phyloP scores from a whole-genome alignment of 495 filamentous ascomycete species.

The Penicillium coprophilum region DNA sequence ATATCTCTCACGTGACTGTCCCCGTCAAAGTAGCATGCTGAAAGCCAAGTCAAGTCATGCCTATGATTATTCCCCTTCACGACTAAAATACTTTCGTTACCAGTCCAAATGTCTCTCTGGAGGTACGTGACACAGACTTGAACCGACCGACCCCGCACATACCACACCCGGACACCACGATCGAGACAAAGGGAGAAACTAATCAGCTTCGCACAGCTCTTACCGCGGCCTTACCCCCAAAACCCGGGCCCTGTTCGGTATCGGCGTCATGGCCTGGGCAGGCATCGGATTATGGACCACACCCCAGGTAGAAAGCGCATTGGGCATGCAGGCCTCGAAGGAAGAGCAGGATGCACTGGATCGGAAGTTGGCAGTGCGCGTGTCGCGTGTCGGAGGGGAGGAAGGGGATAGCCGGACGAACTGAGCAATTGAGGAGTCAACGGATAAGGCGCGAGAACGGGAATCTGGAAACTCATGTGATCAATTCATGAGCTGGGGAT shows the following conservation, averaged over 20 bases:
- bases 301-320: conserved; percentile 59
- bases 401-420: conserved; percentile 15
- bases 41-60: not conserved
- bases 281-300: conserved; percentile 56
- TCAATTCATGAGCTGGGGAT: not conserved
- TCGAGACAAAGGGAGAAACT: conserved; percentile 5
- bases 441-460: not conserved
- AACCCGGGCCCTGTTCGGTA: conserved; percentile 62
- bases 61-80: not conserved
- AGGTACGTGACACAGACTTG: conserved; percentile 27
- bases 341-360: conserved; percentile 59
- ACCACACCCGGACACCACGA: not conserved
- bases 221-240: conserved; percentile 61
- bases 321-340: conserved; percentile 62
- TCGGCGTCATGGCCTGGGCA: conserved; percentile 65
- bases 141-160: not conserved
- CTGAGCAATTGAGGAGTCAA: conserved; percentile 11
- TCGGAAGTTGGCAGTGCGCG: conserved; percentile 48
- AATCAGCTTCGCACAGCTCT: conserved; percentile 41
- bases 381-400: conserved; percentile 37
- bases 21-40: not conserved
- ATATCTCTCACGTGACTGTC: conserved; percentile 20
- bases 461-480: not conserved
- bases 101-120: conserved; percentile 40
- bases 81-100: not conserved